Evolutionary conservation across 2,329 filamentous ascomycete genomes (phyloP).

Genomic region (Fusarium verrucosum): DNA sequence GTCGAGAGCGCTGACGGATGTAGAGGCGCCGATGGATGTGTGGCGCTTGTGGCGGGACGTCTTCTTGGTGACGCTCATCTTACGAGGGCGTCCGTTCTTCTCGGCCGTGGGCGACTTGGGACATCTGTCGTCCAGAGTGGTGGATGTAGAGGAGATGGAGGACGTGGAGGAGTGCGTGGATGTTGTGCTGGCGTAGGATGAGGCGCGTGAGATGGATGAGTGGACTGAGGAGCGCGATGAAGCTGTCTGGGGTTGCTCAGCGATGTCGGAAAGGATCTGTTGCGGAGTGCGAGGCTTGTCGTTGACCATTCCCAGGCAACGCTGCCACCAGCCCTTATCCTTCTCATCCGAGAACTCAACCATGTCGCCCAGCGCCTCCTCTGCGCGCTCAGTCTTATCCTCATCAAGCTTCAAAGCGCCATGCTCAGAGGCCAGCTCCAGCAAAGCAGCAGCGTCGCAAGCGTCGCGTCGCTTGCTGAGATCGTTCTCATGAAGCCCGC

Average conservation of each 20-base stretch:
- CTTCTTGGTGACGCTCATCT: constrained; percentile 45
- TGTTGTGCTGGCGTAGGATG: constrained; percentile 41
- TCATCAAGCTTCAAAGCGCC: constrained; percentile 40
- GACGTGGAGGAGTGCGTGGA: constrained; percentile 37
- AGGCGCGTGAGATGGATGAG: constrained; percentile 43
- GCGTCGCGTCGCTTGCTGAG: constrained; percentile 43
- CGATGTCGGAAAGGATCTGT: constrained; percentile 45
- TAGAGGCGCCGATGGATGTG: constrained; percentile 33
- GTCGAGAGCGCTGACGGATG: constrained; percentile 38
- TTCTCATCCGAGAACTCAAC: constrained; percentile 41
- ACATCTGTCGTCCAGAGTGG: constrained; percentile 33
- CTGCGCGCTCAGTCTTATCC: constrained; percentile 39
- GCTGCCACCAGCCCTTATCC: constrained; percentile 46
- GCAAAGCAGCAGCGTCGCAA: constrained; percentile 39
- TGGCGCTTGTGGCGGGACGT: constrained; percentile 39
- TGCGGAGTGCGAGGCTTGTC: constrained; percentile 40
- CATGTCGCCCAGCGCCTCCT: constrained; percentile 41
- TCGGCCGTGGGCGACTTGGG: constrained; percentile 31
- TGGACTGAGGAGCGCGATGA: constrained; percentile 29
- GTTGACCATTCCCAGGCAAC: constrained; percentile 37
- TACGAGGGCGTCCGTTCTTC: constrained; percentile 41
- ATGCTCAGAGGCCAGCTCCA: constrained; percentile 43
- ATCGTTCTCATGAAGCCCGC: constrained; percentile 41
- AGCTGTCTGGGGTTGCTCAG: constrained; percentile 29
- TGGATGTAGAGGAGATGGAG: constrained; percentile 37